These are phyloP conservation scores for Rubia balearica DNA, from an alignment of 305 asterid species.

Conservation along the genomic window DNA sequence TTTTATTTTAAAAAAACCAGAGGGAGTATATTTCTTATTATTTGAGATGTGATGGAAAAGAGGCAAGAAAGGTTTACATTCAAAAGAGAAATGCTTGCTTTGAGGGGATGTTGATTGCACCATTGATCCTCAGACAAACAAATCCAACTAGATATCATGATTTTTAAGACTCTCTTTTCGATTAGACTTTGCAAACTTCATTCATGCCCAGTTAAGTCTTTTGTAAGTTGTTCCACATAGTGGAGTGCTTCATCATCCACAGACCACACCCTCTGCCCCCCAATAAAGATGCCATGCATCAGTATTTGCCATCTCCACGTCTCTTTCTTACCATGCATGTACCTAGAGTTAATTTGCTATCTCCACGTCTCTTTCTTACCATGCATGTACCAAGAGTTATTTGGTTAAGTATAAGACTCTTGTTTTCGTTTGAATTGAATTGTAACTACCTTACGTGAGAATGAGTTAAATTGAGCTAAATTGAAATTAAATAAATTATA, in stretches of 20 bases:
- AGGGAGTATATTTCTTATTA: neutral
- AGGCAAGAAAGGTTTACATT: neutral
- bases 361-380: neutral
- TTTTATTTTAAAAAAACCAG: no score
- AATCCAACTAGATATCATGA: slow-evolving; percentile 12
- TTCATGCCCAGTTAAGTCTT: neutral
- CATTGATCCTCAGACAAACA: slow-evolving; percentile 14
- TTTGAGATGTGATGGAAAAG: slow-evolving; percentile 7
- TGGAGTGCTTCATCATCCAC: neutral
- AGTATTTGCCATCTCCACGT: neutral
- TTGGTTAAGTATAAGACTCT: no score
- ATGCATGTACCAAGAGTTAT: neutral
- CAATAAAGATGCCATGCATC: neutral
- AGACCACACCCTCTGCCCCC: neutral
- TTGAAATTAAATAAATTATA: no score
- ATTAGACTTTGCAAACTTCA: slow-evolving; percentile 16
- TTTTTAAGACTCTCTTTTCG: neutral
- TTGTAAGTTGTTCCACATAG: neutral
- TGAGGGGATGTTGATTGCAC: slow-evolving; percentile 8
- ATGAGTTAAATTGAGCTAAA: no score
- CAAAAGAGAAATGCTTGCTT: neutral
- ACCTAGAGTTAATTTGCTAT: neutral
- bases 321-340: neutral
- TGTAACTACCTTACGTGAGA: no score
- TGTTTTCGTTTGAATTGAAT: no score